phyloP scores from a whole-genome alignment of 805 yeast species.

The Komagataella pseudopastoris region DNA sequence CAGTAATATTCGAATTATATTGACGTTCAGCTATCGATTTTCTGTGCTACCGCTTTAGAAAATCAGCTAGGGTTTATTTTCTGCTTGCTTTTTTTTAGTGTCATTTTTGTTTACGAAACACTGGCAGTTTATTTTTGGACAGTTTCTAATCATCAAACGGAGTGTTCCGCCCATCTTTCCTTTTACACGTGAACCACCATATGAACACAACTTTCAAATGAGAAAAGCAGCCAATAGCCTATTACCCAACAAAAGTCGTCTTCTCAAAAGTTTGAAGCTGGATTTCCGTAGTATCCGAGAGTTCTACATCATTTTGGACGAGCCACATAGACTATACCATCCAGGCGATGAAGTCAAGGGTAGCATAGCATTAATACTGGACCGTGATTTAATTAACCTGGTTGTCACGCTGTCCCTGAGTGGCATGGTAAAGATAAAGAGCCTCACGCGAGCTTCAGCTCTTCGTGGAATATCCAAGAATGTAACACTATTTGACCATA shows the following conservation, averaged over 20 bases:
- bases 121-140: neutral
- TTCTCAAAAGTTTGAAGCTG: constrained; percentile 11
- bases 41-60: neutral
- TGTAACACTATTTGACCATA: constrained; percentile 41
- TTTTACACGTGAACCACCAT: neutral
- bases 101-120: neutral
- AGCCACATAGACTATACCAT: constrained; percentile 63
- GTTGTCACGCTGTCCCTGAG: constrained; percentile 37
- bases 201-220: constrained; percentile 15
- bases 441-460: constrained; percentile 33
- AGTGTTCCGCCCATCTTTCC: neutral
- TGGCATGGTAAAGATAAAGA: constrained; percentile 44
- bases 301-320: constrained; percentile 56
- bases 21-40: neutral
- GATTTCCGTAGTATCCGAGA: constrained; percentile 37
- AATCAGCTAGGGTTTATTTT: neutral
- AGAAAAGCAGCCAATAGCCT: constrained; percentile 38
- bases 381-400: constrained; percentile 40
- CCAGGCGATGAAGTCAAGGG: constrained; percentile 74
- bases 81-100: neutral
- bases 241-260: constrained; percentile 17
- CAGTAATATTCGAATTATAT: neutral
- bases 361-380: constrained; percentile 40
- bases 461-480: constrained; percentile 31
- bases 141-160: neutral